Conservation (phyloP, 2,329 filamentous ascomycete species). For the Curvularia lunata region DNA sequence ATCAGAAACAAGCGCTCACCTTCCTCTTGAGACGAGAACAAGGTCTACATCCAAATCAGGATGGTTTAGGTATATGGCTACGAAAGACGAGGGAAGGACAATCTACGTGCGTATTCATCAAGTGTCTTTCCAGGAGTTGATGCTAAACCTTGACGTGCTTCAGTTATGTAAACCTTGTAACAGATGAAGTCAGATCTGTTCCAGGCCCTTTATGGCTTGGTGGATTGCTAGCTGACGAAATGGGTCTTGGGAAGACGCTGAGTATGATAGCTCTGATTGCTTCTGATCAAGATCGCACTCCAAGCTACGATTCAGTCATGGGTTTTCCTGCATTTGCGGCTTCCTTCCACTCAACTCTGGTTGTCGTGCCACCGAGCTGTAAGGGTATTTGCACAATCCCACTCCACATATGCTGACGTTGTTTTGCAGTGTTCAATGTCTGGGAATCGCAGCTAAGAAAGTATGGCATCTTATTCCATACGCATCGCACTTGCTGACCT, state of each 20-base stretch:
- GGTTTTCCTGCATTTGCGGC: neutral
- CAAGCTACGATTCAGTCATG: neutral
- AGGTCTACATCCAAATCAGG: slow-evolving; percentile 11
- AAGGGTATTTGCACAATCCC: neutral
- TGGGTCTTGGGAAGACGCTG: slow-evolving; percentile 26
- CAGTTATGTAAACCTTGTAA: neutral
- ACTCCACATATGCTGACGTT: neutral
- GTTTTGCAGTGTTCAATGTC: slow-evolving; percentile 1
- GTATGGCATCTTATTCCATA: neutral
- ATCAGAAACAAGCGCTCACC: slow-evolving; percentile 18
- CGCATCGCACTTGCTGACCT: neutral
- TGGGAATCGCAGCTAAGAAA: neutral
- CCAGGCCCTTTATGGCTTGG: slow-evolving; percentile 3
- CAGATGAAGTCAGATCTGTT: neutral
- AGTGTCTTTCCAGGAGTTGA: neutral
- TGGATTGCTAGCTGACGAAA: slow-evolving; percentile 22
- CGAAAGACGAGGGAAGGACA: neutral
- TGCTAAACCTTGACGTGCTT: neutral
- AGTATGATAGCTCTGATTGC: slow-evolving; percentile 22
- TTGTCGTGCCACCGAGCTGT: neutral
- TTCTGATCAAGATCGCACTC: slow-evolving; percentile 4
- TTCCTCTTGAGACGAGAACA: slow-evolving; percentile 19
- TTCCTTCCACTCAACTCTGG: neutral
- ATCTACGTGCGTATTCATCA: neutral
- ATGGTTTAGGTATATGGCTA: slow-evolving; percentile 13